These are phyloP conservation scores for Thielaviopsis musarum DNA, from an alignment of 2,329 filamentous ascomycete species.

Conservation along the genomic window DNA sequence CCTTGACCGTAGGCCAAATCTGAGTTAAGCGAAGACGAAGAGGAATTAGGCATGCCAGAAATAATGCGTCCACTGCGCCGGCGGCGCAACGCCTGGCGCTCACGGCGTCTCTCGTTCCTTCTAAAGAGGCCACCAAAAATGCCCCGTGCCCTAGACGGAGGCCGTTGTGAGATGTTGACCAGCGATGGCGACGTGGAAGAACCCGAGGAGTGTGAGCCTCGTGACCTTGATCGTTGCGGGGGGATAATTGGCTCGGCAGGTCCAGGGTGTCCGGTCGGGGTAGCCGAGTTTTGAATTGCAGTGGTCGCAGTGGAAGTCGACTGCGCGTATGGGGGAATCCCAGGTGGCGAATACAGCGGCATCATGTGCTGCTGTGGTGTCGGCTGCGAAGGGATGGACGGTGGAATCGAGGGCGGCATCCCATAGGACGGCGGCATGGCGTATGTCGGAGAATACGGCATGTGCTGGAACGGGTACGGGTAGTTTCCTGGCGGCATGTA, in stretches of 20 bases:
- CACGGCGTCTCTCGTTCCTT: conserved; percentile 22
- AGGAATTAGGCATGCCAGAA: conserved; percentile 39
- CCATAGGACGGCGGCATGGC: conserved; percentile 1
- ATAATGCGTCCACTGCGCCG: conserved; percentile 30
- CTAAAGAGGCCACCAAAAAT: conserved; percentile 47
- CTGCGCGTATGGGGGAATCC: conserved; percentile 3
- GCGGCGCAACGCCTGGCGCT: conserved; percentile 33
- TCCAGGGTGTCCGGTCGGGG: neutral
- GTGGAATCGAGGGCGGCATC: neutral
- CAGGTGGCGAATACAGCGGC: conserved; percentile 4
- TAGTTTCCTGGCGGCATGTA: conserved; percentile 4
- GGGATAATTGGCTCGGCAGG: neutral
- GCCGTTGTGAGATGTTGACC: conserved; percentile 46
- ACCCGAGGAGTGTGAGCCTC: conserved; percentile 21
- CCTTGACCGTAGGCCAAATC: conserved; percentile 52
- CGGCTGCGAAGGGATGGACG: conserved; percentile 2
- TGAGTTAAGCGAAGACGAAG: conserved; percentile 49
- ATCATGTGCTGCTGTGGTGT: conserved; percentile 8
- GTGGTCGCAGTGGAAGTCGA: conserved; percentile 2
- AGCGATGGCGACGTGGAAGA: conserved; percentile 42
- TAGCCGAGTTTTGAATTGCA: conserved; percentile 1
- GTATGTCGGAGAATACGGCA: conserved; percentile 2
- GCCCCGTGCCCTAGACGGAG: conserved; percentile 31
- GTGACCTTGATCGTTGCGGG: conserved; percentile 2
- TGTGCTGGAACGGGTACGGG: conserved; percentile 7